Evolutionary conservation across 106 monocot genomes (phyloP).

Genomic region (Acanthochlamys bracteata): DNA sequence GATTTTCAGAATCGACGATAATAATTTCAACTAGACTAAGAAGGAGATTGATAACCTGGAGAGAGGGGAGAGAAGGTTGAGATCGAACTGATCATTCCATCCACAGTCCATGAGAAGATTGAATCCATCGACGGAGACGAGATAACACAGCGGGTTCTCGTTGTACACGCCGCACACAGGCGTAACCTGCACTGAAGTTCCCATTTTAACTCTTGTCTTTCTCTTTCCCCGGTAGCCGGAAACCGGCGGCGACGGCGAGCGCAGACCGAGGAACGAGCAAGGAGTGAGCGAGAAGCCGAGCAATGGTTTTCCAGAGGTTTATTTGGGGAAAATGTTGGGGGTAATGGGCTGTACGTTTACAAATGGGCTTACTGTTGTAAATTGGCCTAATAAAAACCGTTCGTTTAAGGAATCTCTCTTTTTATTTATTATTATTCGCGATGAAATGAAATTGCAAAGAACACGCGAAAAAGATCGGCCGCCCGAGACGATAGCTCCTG

Average conservation of each 20-base stretch:
- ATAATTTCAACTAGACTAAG: background rate
- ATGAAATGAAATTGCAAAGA: no score
- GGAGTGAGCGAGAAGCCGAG: no score
- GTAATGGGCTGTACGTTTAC: no score
- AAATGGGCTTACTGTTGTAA: no score
- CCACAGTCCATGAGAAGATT: slow-evolving; percentile 96
- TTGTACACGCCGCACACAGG: slow-evolving; percentile 90
- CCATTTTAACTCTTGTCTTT: slow-evolving; percentile 24
- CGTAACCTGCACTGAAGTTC: slow-evolving; percentile 92
- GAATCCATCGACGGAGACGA: slow-evolving; percentile 89
- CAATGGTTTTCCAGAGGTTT: background rate
- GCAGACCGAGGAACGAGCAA: background rate
- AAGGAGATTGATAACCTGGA: slow-evolving; percentile 38
- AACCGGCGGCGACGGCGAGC: background rate
- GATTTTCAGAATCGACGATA: no score
- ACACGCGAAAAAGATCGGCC: no score
- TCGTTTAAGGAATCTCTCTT: no score
- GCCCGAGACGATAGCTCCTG: no score
- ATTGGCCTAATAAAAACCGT: no score
- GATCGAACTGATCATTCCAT: slow-evolving; percentile 94
- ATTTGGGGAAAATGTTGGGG: no score
- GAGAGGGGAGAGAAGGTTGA: slow-evolving; percentile 72
- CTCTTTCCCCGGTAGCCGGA: background rate
- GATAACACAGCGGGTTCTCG: slow-evolving; percentile 86
- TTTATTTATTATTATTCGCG: no score